These are phyloP conservation scores for Agaricales sp. DNA, from an alignment of 1,284 basidiomycete genomes.

Conservation along the genomic window DNA sequence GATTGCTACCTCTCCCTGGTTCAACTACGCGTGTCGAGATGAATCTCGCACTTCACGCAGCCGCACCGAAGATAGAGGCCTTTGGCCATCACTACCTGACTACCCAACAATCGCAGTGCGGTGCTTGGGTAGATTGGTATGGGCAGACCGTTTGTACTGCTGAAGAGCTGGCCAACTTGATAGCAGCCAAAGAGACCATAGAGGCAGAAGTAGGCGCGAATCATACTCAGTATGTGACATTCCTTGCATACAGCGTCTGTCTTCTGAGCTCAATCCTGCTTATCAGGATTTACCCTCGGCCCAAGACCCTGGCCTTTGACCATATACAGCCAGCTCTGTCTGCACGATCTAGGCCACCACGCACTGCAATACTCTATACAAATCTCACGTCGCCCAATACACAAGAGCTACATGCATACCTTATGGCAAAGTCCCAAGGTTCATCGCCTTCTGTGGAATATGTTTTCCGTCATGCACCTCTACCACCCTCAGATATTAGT, in stretches of 20 bases:
- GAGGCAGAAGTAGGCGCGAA: conserved; percentile 26
- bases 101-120: conserved; percentile 35
- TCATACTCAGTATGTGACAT: conserved; percentile 12
- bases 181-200: conserved; percentile 33
- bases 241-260: neutral
- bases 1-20: conserved; percentile 37
- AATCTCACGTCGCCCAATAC: conserved; percentile 50
- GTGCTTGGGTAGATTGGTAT: conserved; percentile 85
- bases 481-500: conserved; percentile 8
- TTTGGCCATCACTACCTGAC: conserved; percentile 57
- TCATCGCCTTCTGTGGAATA: conserved; percentile 51
- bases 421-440: conserved; percentile 39
- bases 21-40: conserved; percentile 44
- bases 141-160: conserved; percentile 68
- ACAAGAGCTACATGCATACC: conserved; percentile 53
- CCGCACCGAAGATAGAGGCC: conserved; percentile 64
- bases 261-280: conserved; percentile 6
- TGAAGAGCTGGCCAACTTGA: conserved; percentile 43
- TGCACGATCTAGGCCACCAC: conserved; percentile 30
- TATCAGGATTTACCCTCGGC: conserved; percentile 19
- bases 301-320: conserved; percentile 58
- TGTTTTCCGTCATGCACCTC: conserved; percentile 57
- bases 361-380: conserved; percentile 69
- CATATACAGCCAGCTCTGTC: conserved; percentile 46
- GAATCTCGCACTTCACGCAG: conserved; percentile 57